Evolutionary conservation across 2,329 filamentous ascomycete genomes (phyloP), one percentile per base, ranked within the genome.

Genomic region (Magnaporthiopsis incrustans): DNA sequence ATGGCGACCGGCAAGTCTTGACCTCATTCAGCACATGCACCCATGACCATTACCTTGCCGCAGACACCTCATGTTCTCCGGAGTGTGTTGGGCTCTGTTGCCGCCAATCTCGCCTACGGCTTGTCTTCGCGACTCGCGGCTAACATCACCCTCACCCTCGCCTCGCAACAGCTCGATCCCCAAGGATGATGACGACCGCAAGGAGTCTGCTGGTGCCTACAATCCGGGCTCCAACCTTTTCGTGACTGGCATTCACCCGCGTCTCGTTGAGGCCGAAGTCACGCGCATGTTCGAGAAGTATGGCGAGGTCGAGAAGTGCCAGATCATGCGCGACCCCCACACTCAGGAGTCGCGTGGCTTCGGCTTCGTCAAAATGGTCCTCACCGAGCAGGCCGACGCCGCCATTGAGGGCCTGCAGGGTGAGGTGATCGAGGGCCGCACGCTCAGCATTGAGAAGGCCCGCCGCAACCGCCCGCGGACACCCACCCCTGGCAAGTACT

Each of bases 251-350:
- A 99, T 99, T 69, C 92, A 98, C 77, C 95, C 95, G 65, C 90
- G 91, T 72, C 85, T 99, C 69, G 88, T 85, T 60, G 95, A 99
- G 77, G 85, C 88, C 22, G 95, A 98, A 75, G 91, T 99, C 67
- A 90, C 90, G 64, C 92, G 92, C 76, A 88, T 99, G 69, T 99
- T 99, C 74, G 92, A 97, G 80, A 99, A 98, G 80, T 98, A 98
- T 73, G 95, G 95, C 70, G 92, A 97, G 75, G 95, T 99, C 63
- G 94, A 98, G 81, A 98, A 96, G 80, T 98, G 94, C 82, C 96
- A 97, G 77, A 99, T 99, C 81, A 99, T 99, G 95, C 88, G 94
- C 73, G 95, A 99, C 75, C 95, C 95, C 67, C 95, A 99, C 78
- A 96, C 91, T 73, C 96, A 97, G 80, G 95, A 99, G 79, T 98